Conservation (phyloP, 768 basidiomycete species). For the Lactarius indigo region DNA sequence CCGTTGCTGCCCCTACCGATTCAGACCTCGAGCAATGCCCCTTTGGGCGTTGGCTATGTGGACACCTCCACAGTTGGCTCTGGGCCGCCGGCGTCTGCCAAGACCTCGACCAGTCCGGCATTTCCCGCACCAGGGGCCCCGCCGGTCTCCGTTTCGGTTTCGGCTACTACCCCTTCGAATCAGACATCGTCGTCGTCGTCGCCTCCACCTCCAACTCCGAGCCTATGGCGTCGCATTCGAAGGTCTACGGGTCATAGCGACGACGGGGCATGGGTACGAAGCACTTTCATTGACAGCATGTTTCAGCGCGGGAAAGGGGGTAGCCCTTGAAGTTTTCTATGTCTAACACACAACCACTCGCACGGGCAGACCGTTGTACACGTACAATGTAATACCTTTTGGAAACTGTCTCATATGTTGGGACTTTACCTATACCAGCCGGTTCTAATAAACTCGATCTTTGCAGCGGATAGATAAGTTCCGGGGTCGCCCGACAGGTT, state of each 20-base stretch:
- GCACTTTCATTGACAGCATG: constrained; percentile 14
- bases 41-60: background rate
- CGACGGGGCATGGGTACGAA: constrained; percentile 3
- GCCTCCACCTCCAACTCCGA: background rate
- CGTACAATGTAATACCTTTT: background rate
- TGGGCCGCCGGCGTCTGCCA: background rate
- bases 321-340: background rate
- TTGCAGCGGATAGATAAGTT: background rate
- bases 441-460: background rate
- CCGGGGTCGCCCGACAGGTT: background rate
- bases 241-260: constrained; percentile 9
- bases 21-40: background rate
- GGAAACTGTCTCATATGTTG: background rate
- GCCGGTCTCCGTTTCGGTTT: background rate
- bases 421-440: background rate
- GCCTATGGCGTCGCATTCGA: constrained; percentile 17
- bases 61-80: background rate
- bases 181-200: background rate
- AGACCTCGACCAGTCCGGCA: background rate
- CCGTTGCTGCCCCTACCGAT: background rate
- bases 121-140: background rate
- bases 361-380: background rate
- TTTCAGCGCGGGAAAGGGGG: background rate
- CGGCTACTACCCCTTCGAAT: background rate
- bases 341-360: background rate